Evolutionary conservation across 2,329 filamentous ascomycete genomes (phyloP).

Genomic region (Neopestalotiopsis sp.): DNA sequence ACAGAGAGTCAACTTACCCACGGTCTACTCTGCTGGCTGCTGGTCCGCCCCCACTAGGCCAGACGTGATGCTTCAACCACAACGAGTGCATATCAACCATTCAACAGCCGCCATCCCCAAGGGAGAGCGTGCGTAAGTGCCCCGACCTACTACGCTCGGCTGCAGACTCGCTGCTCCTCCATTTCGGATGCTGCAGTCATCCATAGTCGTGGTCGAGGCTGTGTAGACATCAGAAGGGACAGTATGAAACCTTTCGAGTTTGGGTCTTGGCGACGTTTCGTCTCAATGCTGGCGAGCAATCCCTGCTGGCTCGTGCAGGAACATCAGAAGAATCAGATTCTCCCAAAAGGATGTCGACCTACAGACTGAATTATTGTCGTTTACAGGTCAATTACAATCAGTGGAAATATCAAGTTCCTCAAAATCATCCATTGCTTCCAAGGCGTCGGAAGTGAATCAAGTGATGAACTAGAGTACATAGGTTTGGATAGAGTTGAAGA

Average conservation of each 20-base stretch:
- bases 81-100: not conserved
- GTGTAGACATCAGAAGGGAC: slow-evolving; percentile 22
- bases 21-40: too few species aligned
- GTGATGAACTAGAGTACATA: too few species aligned
- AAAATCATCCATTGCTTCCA: too few species aligned
- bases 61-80: not conserved
- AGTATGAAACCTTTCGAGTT: slow-evolving; percentile 30
- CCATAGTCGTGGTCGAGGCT: slow-evolving; percentile 22
- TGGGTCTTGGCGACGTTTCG: slow-evolving; percentile 29
- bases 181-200: not conserved
- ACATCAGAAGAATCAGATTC: not conserved
- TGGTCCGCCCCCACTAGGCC: not conserved
- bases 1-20: not conserved
- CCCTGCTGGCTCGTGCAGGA: not conserved
- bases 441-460: too few species aligned
- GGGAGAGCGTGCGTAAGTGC: not conserved
- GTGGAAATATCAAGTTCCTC: too few species aligned
- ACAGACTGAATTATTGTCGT: not conserved
- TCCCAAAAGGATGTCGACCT: not conserved
- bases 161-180: slow-evolving; percentile 4
- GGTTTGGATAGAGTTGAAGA: not conserved
- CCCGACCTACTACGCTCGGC: not conserved
- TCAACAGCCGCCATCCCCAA: not conserved
- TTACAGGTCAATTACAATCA: too few species aligned
- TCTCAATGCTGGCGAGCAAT: slow-evolving; percentile 22